These are phyloP conservation scores for Kurtzmaniella quercitrusa DNA, from an alignment of 1,139 yeast species.

Conservation along the genomic window DNA sequence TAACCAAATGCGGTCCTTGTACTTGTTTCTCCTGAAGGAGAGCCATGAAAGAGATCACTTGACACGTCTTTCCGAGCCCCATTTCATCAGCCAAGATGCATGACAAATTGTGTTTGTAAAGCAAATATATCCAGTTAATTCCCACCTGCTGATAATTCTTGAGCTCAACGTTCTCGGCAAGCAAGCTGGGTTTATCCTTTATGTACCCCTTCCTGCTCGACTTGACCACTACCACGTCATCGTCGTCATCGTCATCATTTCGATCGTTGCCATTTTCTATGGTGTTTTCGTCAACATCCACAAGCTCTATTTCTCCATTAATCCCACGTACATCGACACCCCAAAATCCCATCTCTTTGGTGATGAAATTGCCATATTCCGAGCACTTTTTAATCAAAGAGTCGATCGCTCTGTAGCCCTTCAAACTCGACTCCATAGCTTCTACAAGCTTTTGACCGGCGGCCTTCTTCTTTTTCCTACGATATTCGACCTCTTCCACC, in stretches of 20 bases:
- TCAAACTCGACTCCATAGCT: conserved; percentile 60
- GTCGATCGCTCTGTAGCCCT: conserved; percentile 93
- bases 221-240: conserved; percentile 24
- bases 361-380: conserved; percentile 65
- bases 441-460: conserved; percentile 77
- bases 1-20: conserved; percentile 73
- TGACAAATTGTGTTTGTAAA: conserved; percentile 74
- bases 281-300: conserved; percentile 14
- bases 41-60: conserved; percentile 90
- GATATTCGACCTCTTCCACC: conserved; percentile 18
- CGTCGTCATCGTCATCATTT: conserved; percentile 29
- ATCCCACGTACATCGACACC: conserved; percentile 67
- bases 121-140: conserved; percentile 81
- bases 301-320: conserved; percentile 48
- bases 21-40: conserved; percentile 59
- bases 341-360: conserved; percentile 77
- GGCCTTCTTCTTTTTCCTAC: conserved; percentile 46
- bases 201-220: conserved; percentile 41
- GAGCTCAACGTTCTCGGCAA: conserved; percentile 61
- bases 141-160: conserved; percentile 95
- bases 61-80: conserved; percentile 97
- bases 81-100: conserved; percentile 97
- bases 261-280: conserved; percentile 16
- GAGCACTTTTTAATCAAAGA: conserved; percentile 82
- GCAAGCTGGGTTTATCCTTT: conserved; percentile 62